Conservation (phyloP, 352 stramenopile genomes). For the Globisporangium perplexum region DNA sequence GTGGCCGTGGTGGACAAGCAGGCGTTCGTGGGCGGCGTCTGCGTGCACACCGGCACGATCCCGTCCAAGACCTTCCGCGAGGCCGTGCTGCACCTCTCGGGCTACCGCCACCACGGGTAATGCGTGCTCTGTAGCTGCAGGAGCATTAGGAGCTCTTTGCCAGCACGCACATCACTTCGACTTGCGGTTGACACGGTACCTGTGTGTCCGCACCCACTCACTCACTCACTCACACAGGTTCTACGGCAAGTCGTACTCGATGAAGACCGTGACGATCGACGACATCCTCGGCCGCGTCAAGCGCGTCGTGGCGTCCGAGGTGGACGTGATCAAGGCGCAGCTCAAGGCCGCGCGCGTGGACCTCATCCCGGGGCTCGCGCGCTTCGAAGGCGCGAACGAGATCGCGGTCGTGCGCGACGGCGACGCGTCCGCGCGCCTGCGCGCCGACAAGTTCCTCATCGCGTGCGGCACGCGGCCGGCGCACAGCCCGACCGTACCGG, state of each 20-base stretch:
- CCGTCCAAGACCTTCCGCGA: constrained; percentile 90
- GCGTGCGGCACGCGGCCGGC: constrained; percentile 81
- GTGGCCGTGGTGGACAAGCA: constrained; percentile 79
- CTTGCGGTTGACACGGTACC: too few relatives aligned
- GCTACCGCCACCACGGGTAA: constrained; percentile 85
- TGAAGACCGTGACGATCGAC: constrained; percentile 79
- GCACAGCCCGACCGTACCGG: constrained; percentile 67
- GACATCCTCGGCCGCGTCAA: constrained; percentile 82
- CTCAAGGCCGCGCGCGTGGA: constrained; percentile 72
- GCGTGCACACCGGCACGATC: constrained; percentile 83
- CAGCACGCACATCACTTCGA: too few relatives aligned
- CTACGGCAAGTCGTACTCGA: constrained; percentile 83
- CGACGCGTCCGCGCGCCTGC: constrained; percentile 33
- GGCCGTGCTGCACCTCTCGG: constrained; percentile 85
- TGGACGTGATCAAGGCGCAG: constrained; percentile 79
- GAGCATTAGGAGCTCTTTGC: too few relatives aligned
- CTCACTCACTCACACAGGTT: too few relatives aligned
- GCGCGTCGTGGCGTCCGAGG: constrained; percentile 66
- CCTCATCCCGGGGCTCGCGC: constrained; percentile 60
- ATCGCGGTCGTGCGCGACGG: constrained; percentile 56
- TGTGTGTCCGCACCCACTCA: too few relatives aligned
- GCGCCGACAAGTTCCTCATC: constrained; percentile 80
- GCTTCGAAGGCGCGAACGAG: constrained; percentile 73
- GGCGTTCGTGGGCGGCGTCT: constrained; percentile 58
- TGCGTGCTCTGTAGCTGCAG: too few relatives aligned